A percentile compares a stretch with the other conserved stretches of the same genome.
Evolutionary conservation across 441 rosid species (phyloP).

Genomic region (California macrophylla): DNA sequence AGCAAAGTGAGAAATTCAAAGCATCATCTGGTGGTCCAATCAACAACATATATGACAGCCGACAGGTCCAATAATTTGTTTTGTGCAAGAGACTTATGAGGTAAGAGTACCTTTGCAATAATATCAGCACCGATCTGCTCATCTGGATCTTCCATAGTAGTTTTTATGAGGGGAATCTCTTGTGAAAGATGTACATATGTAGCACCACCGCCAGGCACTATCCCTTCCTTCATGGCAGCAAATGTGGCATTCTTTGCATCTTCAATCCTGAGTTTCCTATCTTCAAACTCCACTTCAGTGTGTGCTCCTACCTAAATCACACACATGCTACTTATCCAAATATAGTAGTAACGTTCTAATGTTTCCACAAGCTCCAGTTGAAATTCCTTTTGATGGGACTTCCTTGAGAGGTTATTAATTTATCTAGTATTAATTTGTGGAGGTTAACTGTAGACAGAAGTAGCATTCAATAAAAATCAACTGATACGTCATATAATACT

Average conservation of each 20-base stretch:
- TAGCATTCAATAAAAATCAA: not conserved
- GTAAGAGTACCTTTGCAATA: conserved; percentile 37
- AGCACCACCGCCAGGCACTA: conserved; percentile 82
- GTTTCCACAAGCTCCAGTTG: not conserved
- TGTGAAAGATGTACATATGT: conserved; percentile 53
- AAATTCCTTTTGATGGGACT: not conserved
- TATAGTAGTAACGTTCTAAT: not conserved
- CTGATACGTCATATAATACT: not conserved
- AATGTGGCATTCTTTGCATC: conserved; percentile 78
- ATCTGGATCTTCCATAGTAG: conserved; percentile 43
- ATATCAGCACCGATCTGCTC: conserved; percentile 72
- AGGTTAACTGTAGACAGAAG: not conserved
- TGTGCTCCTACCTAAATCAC: conserved; percentile 65
- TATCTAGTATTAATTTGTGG: too few species aligned
- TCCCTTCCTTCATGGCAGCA: conserved; percentile 86
- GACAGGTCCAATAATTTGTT: not conserved
- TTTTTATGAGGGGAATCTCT: conserved; percentile 37
- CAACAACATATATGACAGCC: too few species aligned
- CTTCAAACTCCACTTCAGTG: conserved; percentile 78
- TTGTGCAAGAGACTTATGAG: not conserved
- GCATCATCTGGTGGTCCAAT: not conserved
- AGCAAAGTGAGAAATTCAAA: not conserved
- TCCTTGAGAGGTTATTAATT: too few species aligned
- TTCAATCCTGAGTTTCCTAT: conserved; percentile 69
- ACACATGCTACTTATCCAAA: not conserved